Percentiles rank a stretch among this genome's conserved stretches.
Evolutionary conservation across 768 basidiomycete genomes (phyloP).

Genomic region (Suillus subalutaceus): DNA sequence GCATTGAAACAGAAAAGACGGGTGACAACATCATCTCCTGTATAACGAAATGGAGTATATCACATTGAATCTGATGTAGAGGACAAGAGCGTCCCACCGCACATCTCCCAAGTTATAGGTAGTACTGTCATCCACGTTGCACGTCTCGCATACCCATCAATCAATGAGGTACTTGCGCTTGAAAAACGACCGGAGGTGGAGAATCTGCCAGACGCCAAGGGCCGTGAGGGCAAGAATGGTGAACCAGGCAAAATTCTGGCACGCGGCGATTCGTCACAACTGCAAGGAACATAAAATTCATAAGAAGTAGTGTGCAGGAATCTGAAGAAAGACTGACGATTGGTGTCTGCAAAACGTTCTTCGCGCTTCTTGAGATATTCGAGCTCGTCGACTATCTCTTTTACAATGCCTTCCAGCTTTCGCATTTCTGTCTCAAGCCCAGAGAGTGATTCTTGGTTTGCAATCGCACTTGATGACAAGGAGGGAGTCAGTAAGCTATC

Average conservation of each 20-base stretch:
- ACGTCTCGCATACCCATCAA: slow-evolving; percentile 31
- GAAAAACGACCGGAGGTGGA: slow-evolving; percentile 95
- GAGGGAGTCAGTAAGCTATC: slow-evolving; percentile 10
- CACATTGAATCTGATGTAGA: not conserved
- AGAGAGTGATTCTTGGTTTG: slow-evolving; percentile 95
- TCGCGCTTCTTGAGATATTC: slow-evolving; percentile 91
- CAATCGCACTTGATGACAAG: slow-evolving; percentile 75
- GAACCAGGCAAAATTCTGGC: slow-evolving; percentile 91
- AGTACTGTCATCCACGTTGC: slow-evolving; percentile 2
- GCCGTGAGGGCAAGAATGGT: slow-evolving; percentile 61
- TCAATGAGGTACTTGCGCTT: slow-evolving; percentile 95
- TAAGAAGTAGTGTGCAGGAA: not conserved
- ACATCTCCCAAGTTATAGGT: slow-evolving; percentile 1
- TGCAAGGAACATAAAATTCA: slow-evolving; percentile 33
- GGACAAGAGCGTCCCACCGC: not conserved
- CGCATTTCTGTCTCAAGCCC: slow-evolving; percentile 98
- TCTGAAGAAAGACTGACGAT: slow-evolving; percentile 58
- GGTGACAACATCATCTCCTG: not conserved
- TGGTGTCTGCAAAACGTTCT: slow-evolving; percentile 84
- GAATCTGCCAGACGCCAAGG: slow-evolving; percentile 92
- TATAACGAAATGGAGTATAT: not conserved
- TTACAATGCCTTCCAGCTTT: slow-evolving; percentile 92
- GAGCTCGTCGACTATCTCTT: slow-evolving; percentile 94
- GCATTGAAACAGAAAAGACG: not conserved
- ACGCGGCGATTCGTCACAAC: slow-evolving; percentile 93